These are phyloP conservation scores for Begonia fuchsioides DNA, from an alignment of 306 rosid species.

Conservation along the genomic window DNA sequence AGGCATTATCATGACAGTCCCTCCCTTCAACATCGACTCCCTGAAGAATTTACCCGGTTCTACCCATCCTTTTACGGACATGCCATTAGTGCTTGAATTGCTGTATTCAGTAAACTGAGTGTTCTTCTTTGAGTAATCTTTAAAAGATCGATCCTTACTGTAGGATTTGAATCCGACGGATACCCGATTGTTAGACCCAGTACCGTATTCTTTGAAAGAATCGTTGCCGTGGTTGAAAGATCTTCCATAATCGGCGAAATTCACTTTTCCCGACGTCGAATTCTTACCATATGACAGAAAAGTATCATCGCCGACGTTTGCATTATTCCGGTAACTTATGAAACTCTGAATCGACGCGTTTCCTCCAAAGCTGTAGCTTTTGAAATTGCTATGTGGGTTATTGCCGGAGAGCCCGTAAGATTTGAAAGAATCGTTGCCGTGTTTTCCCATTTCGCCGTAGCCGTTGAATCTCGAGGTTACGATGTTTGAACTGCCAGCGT, in stretches of 20 bases:
- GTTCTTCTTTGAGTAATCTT: constrained; percentile 32
- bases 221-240: constrained; percentile 80
- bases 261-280: constrained; percentile 36
- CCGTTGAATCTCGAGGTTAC: constrained; percentile 46
- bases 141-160: constrained; percentile 51
- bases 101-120: constrained; percentile 34
- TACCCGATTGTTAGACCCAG: constrained; percentile 29
- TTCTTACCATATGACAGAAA: constrained; percentile 48
- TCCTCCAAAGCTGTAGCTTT: constrained; percentile 39
- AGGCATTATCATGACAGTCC: constrained; percentile 58
- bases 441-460: constrained; percentile 43
- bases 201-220: constrained; percentile 62
- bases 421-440: constrained; percentile 46
- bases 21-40: constrained; percentile 40
- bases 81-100: constrained; percentile 39
- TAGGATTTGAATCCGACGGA: constrained; percentile 46
- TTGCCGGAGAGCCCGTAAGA: constrained; percentile 50
- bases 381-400: constrained; percentile 50
- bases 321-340: constrained; percentile 45
- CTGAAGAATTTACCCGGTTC: constrained; percentile 71
- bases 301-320: constrained; percentile 57
- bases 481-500: constrained; percentile 42
- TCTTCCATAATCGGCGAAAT: constrained; percentile 52
- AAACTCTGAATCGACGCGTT: constrained; percentile 33
- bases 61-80: constrained; percentile 25